Evolutionary conservation across 768 basidiomycete species (phyloP), one percentile per base, ranked within the genome.

Genomic region (Phlegmacium glaucopus): DNA sequence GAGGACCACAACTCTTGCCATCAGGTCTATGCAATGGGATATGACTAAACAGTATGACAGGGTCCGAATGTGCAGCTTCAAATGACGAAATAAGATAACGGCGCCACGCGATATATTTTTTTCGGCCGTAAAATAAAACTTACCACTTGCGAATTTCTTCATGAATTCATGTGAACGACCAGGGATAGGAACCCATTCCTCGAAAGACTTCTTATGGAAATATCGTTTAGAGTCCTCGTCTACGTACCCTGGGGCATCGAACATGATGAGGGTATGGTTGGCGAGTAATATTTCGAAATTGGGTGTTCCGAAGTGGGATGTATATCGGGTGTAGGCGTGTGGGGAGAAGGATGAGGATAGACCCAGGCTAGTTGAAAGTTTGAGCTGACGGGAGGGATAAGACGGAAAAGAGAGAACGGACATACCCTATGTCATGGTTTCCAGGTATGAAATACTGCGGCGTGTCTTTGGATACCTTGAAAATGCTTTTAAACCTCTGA

Each of bases 381-480:
- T 47, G 47, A 50, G 13, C 54, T 67, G 12, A 72, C 50, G 18
- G 67, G 68, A 44, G 22, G 39, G 30, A 25, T 22, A 25, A 45
- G 51, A 7, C 42, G 41, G 29, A 32, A 18, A 9, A 39, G 12
- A 27, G 8, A 25, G 17, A 16, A 25, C 18, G 27, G 37, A 43
- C 75, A 48, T 61, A 89, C 82, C 88, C 90, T 28, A 87, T 74
- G 58, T 98, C 95, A 59, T 94, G 93, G 61, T 97, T 98, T 6
- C 95, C 95, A 3, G 93, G 86, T 25, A 94, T 75, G 60, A 82
- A 87, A 64, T 83, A 85, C 49, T 74, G 69, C 0, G 85, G 83
- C 3, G 79, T 69, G 13, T 63, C 52, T 9, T 70, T 54, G 6
- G 75, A 64, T 16, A 69, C 48, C 25, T 71, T 64, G 67, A 95